Conservation (phyloP, 2,329 filamentous ascomycete species). For the Aspergillus flavus region DNA sequence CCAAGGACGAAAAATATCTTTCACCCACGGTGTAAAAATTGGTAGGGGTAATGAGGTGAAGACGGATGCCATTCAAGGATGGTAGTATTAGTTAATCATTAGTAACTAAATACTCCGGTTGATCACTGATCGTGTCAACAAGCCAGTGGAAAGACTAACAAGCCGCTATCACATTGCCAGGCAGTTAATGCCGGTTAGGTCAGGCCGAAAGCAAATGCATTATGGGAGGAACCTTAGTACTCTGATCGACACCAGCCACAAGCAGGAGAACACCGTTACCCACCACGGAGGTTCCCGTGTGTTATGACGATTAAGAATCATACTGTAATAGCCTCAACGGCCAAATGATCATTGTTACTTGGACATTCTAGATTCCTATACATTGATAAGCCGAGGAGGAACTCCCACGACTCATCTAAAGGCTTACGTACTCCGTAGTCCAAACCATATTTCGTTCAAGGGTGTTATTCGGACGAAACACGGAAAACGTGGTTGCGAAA, state of each 20-base stretch:
- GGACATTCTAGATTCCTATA: neutral
- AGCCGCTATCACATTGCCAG: neutral
- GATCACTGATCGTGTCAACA: neutral
- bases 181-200: conserved; percentile 12
- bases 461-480: conserved; percentile 11
- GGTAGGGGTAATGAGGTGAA: too few relatives aligned
- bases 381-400: neutral
- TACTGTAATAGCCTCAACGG: neutral
- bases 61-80: neutral
- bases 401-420: neutral
- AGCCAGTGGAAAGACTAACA: neutral
- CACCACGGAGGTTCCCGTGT: neutral
- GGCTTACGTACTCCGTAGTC: neutral
- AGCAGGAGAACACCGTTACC: conserved; percentile 14
- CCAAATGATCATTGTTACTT: neutral
- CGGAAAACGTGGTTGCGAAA: conserved; percentile 13
- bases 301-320: neutral
- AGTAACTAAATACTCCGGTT: neutral
- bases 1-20: neutral
- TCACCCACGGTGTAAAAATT: neutral
- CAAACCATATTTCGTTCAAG: neutral
- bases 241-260: conserved; percentile 21
- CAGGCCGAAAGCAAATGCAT: conserved; percentile 19
- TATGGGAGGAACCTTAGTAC: conserved; percentile 13
- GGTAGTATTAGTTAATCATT: neutral